Evolutionary conservation across 164 flowering plant genomes (phyloP), one percentile per base, ranked within the genome.

Genomic region (Nymphaea thermarum): DNA sequence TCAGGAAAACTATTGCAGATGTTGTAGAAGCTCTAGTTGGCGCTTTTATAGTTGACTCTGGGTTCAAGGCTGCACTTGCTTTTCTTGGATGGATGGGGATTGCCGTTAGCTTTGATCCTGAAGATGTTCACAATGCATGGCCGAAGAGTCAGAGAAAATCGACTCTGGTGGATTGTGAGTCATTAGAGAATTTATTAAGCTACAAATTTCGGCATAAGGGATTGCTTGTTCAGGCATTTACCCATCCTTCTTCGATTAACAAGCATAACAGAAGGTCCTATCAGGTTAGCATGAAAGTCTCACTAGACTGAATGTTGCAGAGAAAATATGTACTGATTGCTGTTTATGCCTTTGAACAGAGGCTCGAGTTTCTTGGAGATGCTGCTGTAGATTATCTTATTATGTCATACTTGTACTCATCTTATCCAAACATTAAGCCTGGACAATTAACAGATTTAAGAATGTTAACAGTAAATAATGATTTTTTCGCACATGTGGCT

Each of bases 341-440:
- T 64, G 67, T 68, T 53, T 42, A 63, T 67, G 43, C 4, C 60
- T 81, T 73, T 60, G 15, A 63, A 41, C 93, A 94, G 98, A 83
- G 99, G 72, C 71, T 94, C 76, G 99, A 94, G 81, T 94, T 90
- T 78, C 92, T 94, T 59, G 99, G 99, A 73, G 99, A 94, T 83
- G 96, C 99, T 70, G 91, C 90, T 62, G 71, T 94, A 85, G 99
- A 94, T 77, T 94, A 88, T 79, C 76, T 90, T 65, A 90, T 91
- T 63, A 90, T 94, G 5, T 91, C 98, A 61, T 94, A 87, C 79
- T 83, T 91, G 4, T 94, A 80, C 76, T 86, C 99, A 7, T 90
- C 69, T 36, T 94, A 84, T 78, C 99, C 99, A 42, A 82, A 84
- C 8, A 69, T 92, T 76, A 95, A 84, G 78, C 99, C 99, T 45